Percentiles rank a stretch among this genome's conserved stretches.
Conservation (phyloP, 2,329 filamentous ascomycete genomes). For the Trichoderma oligosporum region DNA sequence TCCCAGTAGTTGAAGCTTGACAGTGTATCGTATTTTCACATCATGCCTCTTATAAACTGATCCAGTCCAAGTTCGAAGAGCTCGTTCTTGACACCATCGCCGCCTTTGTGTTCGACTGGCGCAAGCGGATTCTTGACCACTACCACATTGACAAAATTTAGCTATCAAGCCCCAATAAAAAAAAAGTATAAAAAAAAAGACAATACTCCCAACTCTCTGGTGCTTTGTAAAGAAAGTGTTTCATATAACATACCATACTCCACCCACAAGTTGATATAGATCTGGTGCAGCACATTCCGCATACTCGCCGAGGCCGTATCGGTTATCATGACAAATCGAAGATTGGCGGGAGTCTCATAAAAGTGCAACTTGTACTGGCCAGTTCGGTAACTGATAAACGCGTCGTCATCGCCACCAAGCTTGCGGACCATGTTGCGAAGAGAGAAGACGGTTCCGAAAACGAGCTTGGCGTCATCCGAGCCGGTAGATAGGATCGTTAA, state of each 20-base stretch:
- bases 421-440: conserved; percentile 95
- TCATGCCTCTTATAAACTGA: conserved; percentile 67
- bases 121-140: conserved; percentile 69
- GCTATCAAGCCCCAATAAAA: neutral
- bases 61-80: conserved; percentile 70
- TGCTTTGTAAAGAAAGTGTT: neutral
- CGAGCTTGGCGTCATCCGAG: conserved; percentile 88
- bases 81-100: conserved; percentile 67
- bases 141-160: neutral
- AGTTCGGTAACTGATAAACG: conserved; percentile 91
- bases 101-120: conserved; percentile 64
- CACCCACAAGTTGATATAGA: conserved; percentile 96
- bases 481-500: conserved; percentile 28
- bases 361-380: conserved; percentile 97
- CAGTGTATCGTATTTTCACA: conserved; percentile 39
- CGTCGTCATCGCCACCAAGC: conserved; percentile 88
- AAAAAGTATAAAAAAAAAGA: no score
- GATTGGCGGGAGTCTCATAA: conserved; percentile 94
- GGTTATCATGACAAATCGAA: conserved; percentile 95
- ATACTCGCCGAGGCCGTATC: conserved; percentile 86
- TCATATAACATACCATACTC: conserved; percentile 68
- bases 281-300: conserved; percentile 92
- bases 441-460: conserved; percentile 96
- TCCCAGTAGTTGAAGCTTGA: neutral
- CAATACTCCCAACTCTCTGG: no score